phyloP scores from a whole-genome alignment of 306 rosid genomes.

The Glycine latifolia region DNA sequence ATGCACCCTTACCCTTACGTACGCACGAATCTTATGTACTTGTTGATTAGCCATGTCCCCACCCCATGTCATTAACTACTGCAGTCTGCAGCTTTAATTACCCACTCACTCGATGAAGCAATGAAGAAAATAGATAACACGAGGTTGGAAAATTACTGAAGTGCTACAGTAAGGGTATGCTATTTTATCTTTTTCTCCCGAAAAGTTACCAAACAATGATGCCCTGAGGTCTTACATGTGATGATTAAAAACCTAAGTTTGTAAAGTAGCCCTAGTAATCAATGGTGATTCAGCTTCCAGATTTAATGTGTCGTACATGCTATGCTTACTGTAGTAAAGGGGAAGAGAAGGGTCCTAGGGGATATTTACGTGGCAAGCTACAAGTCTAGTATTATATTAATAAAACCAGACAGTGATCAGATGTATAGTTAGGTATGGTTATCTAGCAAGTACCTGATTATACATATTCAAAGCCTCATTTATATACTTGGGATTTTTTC shows the following conservation, averaged over 20 bases:
- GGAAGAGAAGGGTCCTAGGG: neutral
- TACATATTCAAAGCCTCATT: neutral
- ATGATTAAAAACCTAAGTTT: neutral
- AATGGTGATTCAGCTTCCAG: neutral
- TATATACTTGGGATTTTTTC: neutral
- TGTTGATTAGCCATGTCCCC: conserved; percentile 9
- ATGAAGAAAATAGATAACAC: conserved; percentile 1
- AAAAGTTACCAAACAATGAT: neutral
- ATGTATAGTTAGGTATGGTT: neutral
- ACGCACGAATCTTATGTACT: conserved; percentile 15
- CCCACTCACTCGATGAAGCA: neutral
- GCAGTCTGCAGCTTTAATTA: neutral
- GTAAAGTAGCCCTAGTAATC: conserved; percentile 16
- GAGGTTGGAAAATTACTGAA: neutral
- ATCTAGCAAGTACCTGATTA: conserved; percentile 8
- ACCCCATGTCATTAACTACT: neutral
- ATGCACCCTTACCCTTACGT: neutral
- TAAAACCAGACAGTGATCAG: neutral
- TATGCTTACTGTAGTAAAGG: neutral
- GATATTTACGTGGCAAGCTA: conserved; percentile 15
- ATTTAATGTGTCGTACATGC: conserved; percentile 1
- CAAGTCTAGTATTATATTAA: neutral
- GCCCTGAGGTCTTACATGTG: neutral
- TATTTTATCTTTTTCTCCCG: neutral
- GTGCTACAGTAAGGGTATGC: neutral